phyloP scores from a whole-genome alignment of 2,329 filamentous ascomycete species.

The Ophiosphaerella narmari region DNA sequence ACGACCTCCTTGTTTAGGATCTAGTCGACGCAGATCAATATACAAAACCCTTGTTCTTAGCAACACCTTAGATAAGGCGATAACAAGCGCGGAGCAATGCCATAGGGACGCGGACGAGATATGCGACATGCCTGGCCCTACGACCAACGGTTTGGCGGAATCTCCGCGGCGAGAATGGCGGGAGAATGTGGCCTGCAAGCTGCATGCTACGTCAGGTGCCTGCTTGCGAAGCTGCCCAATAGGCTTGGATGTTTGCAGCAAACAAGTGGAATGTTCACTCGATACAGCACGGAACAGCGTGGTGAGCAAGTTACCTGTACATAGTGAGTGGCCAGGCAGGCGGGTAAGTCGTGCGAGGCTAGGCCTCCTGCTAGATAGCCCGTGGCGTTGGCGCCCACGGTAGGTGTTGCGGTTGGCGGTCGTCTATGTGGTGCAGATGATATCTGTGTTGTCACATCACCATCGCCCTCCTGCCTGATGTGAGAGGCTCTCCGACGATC shows the following conservation, averaged over 20 bases:
- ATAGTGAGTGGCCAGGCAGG: not conserved
- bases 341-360: conserved; percentile 1
- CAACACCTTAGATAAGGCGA: conserved; percentile 35
- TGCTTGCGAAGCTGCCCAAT: not conserved
- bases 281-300: not conserved
- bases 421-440: conserved; percentile 12
- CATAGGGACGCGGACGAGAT: conserved; percentile 7
- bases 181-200: not conserved
- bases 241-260: not conserved
- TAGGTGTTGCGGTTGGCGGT: conserved; percentile 2
- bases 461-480: conserved; percentile 14
- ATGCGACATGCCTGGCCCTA: conserved; percentile 2
- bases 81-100: conserved; percentile 13
- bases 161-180: conserved; percentile 3
- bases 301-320: not conserved
- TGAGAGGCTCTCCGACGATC: conserved; percentile 9
- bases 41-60: conserved; percentile 23
- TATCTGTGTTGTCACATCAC: not conserved
- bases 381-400: conserved; percentile 4
- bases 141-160: not conserved
- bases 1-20: conserved; percentile 39
- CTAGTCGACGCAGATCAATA: conserved; percentile 34
- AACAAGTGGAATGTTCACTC: not conserved
- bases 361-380: conserved; percentile 6
- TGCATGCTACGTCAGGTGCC: conserved; percentile 1